Percentiles rank a stretch among this genome's conserved stretches.
These are phyloP conservation scores for Pisolithus thermaeus DNA, from an alignment of 1,284 basidiomycete species.

Conservation along the genomic window DNA sequence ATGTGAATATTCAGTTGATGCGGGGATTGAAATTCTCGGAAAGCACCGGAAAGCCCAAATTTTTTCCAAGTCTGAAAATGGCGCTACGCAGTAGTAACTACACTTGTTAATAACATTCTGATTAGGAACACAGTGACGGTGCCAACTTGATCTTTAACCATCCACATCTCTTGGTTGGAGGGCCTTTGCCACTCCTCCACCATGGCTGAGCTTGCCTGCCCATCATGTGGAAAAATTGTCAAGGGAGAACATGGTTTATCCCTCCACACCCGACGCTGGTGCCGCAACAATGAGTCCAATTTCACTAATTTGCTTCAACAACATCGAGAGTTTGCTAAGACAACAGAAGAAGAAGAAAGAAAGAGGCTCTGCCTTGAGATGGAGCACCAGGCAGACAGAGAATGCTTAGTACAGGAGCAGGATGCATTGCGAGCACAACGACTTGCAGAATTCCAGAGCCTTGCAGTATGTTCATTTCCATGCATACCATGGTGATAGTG, in stretches of 20 bases:
- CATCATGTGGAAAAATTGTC: neutral
- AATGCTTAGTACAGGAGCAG: neutral
- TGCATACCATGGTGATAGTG: neutral
- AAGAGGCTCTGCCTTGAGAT: neutral
- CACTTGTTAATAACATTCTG: too few species aligned
- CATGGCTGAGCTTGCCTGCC: neutral
- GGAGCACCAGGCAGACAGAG: neutral
- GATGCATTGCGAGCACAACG: neutral
- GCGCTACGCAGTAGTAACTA: too few species aligned
- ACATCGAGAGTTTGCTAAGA: neutral
- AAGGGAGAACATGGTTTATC: neutral
- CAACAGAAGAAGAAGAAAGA: neutral
- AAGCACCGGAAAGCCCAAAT: neutral
- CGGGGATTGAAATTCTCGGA: neutral
- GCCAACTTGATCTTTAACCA: too few species aligned
- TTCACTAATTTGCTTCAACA: neutral
- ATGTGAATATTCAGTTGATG: neutral
- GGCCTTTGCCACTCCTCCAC: neutral
- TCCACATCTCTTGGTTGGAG: too few species aligned
- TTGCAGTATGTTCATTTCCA: neutral
- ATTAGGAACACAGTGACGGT: too few species aligned
- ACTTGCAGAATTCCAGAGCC: neutral
- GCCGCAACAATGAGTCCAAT: neutral
- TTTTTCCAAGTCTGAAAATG: neutral
- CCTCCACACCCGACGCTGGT: neutral